Base-by-base conservation (phyloP, 2,329 filamentous ascomycete genomes). In the Chrysoporthe cubensis region DNA sequence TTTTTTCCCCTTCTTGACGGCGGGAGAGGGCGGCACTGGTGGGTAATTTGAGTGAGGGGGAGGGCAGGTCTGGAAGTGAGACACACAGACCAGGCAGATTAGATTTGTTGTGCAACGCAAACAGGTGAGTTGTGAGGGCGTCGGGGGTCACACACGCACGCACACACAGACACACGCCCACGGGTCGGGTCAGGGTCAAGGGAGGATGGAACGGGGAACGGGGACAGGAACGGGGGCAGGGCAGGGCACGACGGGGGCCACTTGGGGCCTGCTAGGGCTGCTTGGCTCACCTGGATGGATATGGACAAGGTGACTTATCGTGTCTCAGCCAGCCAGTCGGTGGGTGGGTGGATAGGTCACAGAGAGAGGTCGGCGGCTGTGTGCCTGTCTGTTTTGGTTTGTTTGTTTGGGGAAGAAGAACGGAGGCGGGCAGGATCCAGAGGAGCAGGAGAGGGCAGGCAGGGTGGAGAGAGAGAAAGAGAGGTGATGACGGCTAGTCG, bases 51-150 rank as follows among this genome's bases (percentile, higher is more conserved):
- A 37, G 43, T 62, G 60, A 62, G 60, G 44, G 44, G 60, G 26
- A 3, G 32, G 32, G 26, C 16, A 50, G 32, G 43, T n/a, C 46
- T 48, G 32, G 16, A 16, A 52, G 43, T 62, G 43, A 62, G 60
- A 37, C 60, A 48, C 14, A 34, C 60, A 62, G 44, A 43, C 32
- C 60, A 62, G 43, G 16, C 60, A 62, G 32, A 48, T 52, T 54
- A 43, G 48, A 54, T 34, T 63, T 62, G 46, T 46, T 50, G 60
- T 62, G 60, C n/a, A 21, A 63, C 61, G 37, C 61, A 63, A 63
- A 63, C 61, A 63, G 42, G 43, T 42, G 26, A 26, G 26, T 26
- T 26, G 54, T 40, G 54, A 57, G 18, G 34, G 18, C 26, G 26
- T 13, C 11, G 52, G 16, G 9, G 4, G 54, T 26, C 54, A 13